phyloP scores from a whole-genome alignment of 768 basidiomycete genomes.

The Boletus sp. region DNA sequence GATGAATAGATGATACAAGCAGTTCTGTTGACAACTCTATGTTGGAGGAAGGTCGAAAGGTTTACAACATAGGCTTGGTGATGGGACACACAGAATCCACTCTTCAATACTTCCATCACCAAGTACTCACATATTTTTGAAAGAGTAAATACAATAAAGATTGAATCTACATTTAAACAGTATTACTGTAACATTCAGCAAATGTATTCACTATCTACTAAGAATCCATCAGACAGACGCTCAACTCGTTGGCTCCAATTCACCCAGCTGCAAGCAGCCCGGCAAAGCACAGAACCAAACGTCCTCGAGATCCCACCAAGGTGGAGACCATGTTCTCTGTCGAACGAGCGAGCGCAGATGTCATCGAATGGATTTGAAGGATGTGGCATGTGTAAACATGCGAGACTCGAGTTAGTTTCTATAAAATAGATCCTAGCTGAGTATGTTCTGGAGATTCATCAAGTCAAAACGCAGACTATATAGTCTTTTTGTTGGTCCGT shows the following conservation, averaged over 20 bases:
- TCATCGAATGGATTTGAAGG: constrained; percentile 74
- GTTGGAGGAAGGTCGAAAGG: constrained; percentile 13
- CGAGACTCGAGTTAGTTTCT: constrained; percentile 78
- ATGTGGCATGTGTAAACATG: constrained; percentile 76
- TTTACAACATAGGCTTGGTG: too few relatives aligned
- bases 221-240: constrained; percentile 63
- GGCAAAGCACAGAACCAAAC: constrained; percentile 46
- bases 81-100: too few relatives aligned
- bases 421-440: constrained; percentile 80
- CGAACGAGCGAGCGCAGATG: constrained; percentile 58
- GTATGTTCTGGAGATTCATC: constrained; percentile 61
- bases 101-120: too few relatives aligned
- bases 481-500: constrained; percentile 36
- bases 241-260: constrained; percentile 49
- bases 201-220: background rate
- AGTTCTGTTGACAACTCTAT: constrained; percentile 16
- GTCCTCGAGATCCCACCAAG: constrained; percentile 54
- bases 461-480: constrained; percentile 28
- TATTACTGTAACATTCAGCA: too few relatives aligned
- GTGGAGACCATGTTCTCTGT: constrained; percentile 59
- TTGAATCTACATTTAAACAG: too few relatives aligned
- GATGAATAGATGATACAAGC: constrained; percentile 1
- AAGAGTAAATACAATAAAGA: too few relatives aligned
- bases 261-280: constrained; percentile 29
- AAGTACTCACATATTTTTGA: too few relatives aligned